Percentiles rank a stretch among this genome's conserved stretches.
Evolutionary conservation across 306 rosid species (phyloP).

Genomic region (Prunus mongolica): DNA sequence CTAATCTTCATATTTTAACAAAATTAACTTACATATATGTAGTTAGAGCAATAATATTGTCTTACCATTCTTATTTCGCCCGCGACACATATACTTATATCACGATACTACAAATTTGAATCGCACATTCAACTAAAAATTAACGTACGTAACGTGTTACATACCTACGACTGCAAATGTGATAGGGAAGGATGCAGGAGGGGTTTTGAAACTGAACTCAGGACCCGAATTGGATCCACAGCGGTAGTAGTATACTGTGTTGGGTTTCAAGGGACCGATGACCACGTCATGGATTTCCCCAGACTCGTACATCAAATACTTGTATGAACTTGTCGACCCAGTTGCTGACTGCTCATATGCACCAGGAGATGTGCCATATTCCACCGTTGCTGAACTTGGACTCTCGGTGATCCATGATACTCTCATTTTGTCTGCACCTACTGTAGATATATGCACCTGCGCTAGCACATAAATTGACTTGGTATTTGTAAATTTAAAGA

Average conservation of each 20-base stretch:
- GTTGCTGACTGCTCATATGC: constrained; percentile 22
- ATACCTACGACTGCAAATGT: constrained; percentile 66
- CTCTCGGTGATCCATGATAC: constrained; percentile 64
- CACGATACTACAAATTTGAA: too few relatives aligned
- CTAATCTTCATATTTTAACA: too few relatives aligned
- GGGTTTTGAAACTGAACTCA: constrained; percentile 52
- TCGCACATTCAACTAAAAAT: too few relatives aligned
- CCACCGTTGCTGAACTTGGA: constrained; percentile 36
- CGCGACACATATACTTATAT: too few relatives aligned
- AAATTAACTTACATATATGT: too few relatives aligned
- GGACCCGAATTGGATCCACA: constrained; percentile 39
- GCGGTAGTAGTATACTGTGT: constrained; percentile 52
- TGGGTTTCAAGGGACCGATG: constrained; percentile 67
- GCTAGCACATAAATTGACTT: neutral
- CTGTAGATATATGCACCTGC: constrained; percentile 79
- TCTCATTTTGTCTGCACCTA: constrained; percentile 65
- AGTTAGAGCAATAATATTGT: too few relatives aligned
- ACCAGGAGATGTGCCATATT: constrained; percentile 48
- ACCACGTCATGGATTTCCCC: constrained; percentile 63
- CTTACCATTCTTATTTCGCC: too few relatives aligned
- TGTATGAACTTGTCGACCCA: constrained; percentile 51
- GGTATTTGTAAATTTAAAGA: too few relatives aligned
- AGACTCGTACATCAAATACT: constrained; percentile 22
- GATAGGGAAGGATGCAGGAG: constrained; percentile 64
- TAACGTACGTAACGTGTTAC: neutral